phyloP scores from a whole-genome alignment of 306 rosid species.

The Lathyrus tuberosus region DNA sequence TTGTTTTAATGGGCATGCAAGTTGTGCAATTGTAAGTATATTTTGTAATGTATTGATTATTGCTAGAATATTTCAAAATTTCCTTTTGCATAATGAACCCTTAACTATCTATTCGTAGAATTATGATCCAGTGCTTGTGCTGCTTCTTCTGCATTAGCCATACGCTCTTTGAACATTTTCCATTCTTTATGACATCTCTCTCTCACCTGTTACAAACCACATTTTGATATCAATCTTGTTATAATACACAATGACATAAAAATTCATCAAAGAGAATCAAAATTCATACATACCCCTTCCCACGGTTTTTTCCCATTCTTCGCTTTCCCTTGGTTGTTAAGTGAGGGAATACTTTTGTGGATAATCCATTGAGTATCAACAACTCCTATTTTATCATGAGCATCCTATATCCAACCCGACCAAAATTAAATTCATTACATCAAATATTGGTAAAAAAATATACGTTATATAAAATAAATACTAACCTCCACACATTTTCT shows the following conservation, averaged over 20 bases:
- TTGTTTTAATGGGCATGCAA: too few relatives aligned
- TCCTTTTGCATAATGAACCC: too few relatives aligned
- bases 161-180: conserved; percentile 69
- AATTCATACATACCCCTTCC: conserved; percentile 71
- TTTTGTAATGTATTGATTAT: too few relatives aligned
- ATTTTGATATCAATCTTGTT: neutral
- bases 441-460: neutral
- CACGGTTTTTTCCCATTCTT: conserved; percentile 64
- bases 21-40: too few relatives aligned
- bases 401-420: conserved; percentile 55
- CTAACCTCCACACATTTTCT: conserved; percentile 75
- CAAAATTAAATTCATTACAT: conserved; percentile 16
- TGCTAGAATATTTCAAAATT: too few relatives aligned
- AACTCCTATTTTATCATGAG: conserved; percentile 87
- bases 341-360: conserved; percentile 85
- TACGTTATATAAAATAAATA: neutral
- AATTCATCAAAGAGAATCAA: neutral
- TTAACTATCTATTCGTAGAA: too few relatives aligned
- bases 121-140: neutral
- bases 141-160: conserved; percentile 58
- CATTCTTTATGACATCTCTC: conserved; percentile 78
- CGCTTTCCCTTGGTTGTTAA: conserved; percentile 81
- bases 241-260: neutral
- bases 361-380: conserved; percentile 88
- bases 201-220: conserved; percentile 60